phyloP scores from a whole-genome alignment of 1,284 basidiomycete species.

The Pascua sp. region DNA sequence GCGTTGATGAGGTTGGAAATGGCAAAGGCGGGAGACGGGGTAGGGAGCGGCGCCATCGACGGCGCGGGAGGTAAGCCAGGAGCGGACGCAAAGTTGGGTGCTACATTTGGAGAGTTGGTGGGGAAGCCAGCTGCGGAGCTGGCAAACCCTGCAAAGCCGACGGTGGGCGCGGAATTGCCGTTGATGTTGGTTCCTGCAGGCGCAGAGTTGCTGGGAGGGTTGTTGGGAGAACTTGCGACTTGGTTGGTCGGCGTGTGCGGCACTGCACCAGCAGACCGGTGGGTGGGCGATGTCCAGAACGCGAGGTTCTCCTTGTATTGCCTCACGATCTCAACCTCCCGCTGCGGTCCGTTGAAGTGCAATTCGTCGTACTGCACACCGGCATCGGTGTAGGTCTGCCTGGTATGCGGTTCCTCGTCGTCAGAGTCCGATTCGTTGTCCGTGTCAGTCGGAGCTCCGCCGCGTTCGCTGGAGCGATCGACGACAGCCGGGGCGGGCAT shows the following conservation, averaged over 20 bases:
- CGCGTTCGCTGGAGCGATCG: not conserved
- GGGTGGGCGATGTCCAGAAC: not conserved
- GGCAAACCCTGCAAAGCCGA: not conserved
- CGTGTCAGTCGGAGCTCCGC: constrained; percentile 2
- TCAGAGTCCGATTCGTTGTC: constrained; percentile 2
- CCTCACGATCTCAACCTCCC: not conserved
- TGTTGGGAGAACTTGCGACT: too few species aligned
- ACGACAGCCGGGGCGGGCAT: not conserved
- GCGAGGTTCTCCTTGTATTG: not conserved
- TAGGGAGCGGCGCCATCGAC: not conserved
- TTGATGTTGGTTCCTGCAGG: not conserved
- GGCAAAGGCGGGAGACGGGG: not conserved
- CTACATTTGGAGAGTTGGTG: too few species aligned
- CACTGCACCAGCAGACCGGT: not conserved
- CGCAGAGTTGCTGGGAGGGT: too few species aligned
- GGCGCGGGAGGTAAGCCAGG: not conserved
- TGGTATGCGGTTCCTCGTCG: constrained; percentile 1
- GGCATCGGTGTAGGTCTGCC: not conserved
- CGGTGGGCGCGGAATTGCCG: not conserved
- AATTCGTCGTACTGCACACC: not conserved
- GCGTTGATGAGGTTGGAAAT: constrained; percentile 8
- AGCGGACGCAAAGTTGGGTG: not conserved
- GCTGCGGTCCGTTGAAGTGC: not conserved
- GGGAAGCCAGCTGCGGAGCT: not conserved
- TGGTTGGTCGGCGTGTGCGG: too few species aligned